A percentile compares a stretch with the other conserved stretches of the same genome.
phyloP scores from a whole-genome alignment of 1,139 yeast species.

The Sugiyamaella novakii region DNA sequence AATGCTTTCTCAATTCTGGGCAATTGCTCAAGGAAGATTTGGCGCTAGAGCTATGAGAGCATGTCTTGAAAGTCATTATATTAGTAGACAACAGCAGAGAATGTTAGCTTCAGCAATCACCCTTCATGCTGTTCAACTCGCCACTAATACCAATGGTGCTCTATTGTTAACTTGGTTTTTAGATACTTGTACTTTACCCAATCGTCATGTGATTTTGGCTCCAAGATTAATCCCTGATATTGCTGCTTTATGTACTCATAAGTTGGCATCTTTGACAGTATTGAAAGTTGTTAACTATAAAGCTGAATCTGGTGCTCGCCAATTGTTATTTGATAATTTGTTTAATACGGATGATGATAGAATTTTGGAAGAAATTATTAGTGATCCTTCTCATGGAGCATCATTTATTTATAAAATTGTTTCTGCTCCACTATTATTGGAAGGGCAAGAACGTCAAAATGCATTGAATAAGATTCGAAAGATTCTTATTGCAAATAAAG shows the following conservation, averaged over 20 bases:
- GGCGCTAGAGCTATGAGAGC: conserved; percentile 97
- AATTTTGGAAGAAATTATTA: conserved; percentile 54
- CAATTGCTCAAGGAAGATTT: conserved; percentile 83
- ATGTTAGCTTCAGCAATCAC: conserved; percentile 81
- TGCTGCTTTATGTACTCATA: conserved; percentile 73
- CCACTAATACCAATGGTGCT: conserved; percentile 85
- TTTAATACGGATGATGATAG: conserved; percentile 47
- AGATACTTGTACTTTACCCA: conserved; percentile 75
- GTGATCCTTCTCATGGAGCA: conserved; percentile 73
- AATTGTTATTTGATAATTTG: conserved; percentile 60
- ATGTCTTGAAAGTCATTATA: conserved; percentile 75
- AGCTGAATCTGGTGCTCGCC: conserved; percentile 63
- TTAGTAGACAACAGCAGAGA: conserved; percentile 66
- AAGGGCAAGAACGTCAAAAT: conserved; percentile 55
- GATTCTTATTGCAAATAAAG: conserved; percentile 60
- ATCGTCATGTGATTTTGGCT: conserved; percentile 58
- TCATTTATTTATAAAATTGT: conserved; percentile 72
- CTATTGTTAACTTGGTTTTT: conserved; percentile 89
- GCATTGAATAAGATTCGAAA: conserved; percentile 62
- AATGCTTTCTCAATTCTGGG: conserved; percentile 74
- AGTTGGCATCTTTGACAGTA: conserved; percentile 81
- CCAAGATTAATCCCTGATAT: conserved; percentile 64
- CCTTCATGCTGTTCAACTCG: conserved; percentile 75
- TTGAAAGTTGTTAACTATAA: conserved; percentile 72
- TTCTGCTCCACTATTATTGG: conserved; percentile 37